Evolutionary conservation across 139 green algal genomes (phyloP).

Genomic region (Chlorella vulgaris): DNA sequence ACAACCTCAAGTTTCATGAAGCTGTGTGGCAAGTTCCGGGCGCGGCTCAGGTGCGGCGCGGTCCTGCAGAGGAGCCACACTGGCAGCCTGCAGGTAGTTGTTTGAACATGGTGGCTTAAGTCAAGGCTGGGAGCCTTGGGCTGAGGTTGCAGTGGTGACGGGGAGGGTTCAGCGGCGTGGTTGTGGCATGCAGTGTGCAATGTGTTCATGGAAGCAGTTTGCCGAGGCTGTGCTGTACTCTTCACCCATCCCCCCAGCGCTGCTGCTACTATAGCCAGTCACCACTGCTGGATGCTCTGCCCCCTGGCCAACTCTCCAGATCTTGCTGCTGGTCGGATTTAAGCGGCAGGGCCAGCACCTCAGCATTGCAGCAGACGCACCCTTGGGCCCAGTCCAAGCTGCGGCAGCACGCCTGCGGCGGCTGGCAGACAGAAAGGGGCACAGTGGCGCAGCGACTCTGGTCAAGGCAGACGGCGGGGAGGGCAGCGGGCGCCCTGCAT

Average conservation of each 20-base stretch:
- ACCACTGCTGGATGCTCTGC: background rate
- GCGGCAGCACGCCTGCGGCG: constrained; percentile 3
- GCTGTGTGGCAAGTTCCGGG: constrained; percentile 35
- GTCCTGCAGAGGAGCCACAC: no score
- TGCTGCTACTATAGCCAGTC: background rate
- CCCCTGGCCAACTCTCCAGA: background rate
- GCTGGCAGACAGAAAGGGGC: constrained; percentile 32
- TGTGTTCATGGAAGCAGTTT: no score
- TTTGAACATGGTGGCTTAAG: no score
- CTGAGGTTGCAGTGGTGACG: no score
- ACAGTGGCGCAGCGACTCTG: constrained; percentile 7
- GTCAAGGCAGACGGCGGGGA: constrained; percentile 4
- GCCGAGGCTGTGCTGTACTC: no score
- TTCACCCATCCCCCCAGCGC: background rate
- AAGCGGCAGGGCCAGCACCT: constrained; percentile 1
- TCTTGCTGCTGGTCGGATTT: constrained; percentile 36
- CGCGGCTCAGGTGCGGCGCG: background rate
- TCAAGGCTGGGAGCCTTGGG: no score
- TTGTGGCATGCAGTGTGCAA: no score
- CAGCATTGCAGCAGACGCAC: constrained; percentile 16
- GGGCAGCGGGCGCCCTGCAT: background rate
- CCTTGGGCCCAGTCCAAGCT: constrained; percentile 3
- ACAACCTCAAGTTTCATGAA: constrained; percentile 30
- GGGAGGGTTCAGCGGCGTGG: no score
- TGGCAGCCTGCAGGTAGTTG: no score